Evolutionary conservation across 129 eudicot genomes (phyloP), one percentile per base, ranked within the genome.

Genomic region (Flaveria bidentis): DNA sequence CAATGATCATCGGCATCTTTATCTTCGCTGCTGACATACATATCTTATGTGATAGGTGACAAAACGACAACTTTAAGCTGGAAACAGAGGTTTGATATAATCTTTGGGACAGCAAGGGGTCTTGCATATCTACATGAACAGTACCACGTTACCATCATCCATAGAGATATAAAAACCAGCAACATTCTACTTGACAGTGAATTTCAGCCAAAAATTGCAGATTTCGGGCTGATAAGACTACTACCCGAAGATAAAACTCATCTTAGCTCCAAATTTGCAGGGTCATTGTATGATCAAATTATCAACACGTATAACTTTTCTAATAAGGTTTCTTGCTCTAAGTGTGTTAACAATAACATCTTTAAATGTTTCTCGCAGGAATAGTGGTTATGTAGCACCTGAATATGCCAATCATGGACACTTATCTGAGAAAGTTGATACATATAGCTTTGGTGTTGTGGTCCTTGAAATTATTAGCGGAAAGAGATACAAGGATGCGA

Each of bases 151-250:
- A 75, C 81, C 42, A 88, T 91, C 83, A 88, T 91, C 44, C 97
- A 91, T 69, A 73, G 97, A 83, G 91, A 91, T 75, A 86, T 91
- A 79, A 91, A 91, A 75, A 82, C 93, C 2, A 84, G 93, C 78
- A 91, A 91, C 73, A 91, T 91, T 15, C 63, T 91, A 25, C 88
- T 91, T n/a, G 97, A 88, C 62, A 76, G 83, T 17, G 97, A 86
- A 2, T 84, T 84, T 73, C 88, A 74, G 74, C 88, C 91, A 12
- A 91, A 91, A 67, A 88, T 88, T 67, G 93, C 94, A 10, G 97
- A 91, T 85, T 91, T 91, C 50, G 97, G 97, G 13, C 67, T 88
- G 73, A 91, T 88, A 41, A 91, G 91, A 71, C 89, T 91, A 65
- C 74, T 91, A 8, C 97, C 91, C 0, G 93, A 82, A 65, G 88